Base-by-base conservation (phyloP, 768 basidiomycete species). In the Floccularia luteovirens region DNA sequence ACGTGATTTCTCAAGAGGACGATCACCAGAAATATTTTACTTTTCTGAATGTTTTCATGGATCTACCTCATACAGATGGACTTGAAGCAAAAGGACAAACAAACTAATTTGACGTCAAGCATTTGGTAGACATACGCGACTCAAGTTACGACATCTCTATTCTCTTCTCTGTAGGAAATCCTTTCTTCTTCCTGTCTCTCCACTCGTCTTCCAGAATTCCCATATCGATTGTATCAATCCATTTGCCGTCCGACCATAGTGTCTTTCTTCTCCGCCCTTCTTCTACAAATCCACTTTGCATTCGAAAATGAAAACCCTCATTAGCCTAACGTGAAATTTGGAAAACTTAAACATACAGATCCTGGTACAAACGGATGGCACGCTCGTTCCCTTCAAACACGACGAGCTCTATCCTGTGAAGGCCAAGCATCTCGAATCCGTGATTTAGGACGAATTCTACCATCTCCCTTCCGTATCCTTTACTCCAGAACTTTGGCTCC, bases 201-300 rank as follows among this genome's bases (percentile, higher is more conserved):
- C 67, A 69, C 40, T 70, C 67, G 31, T 67, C 62, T 14, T 54
- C 56, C 33, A 67, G 41, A 19, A 68, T 51, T 12, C 60, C 60
- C 67, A 70, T 69, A 24, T 52, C 35, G 21, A 67, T 42, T 12
- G 52, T 49, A 39, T 70, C 66, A 31, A 61, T 53, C 65, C 67
- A 68, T 5, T 45, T 52, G 12, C 61, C 52, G 16, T 61, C 49
- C 14, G 46, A 50, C 63, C 66, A 67, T 11, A 56, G 55, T 13
- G 51, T 52, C 14, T 63, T 58, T 21, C 64, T 54, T 22, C 56
- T 58, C 38, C 52, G 53, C 13, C 67, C 66, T 47, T 70, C 68
- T 3, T 59, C 52, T 1, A 60, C 51, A 47, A 69, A 70, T 0
- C 66, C 67, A n/a, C 64, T 69, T 25, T 33, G 16, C 19, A 20